Evolutionary conservation across 2,329 filamentous ascomycete species (phyloP), one percentile per base, ranked within the genome.

Genomic region (Emmonsiellopsis sp.): DNA sequence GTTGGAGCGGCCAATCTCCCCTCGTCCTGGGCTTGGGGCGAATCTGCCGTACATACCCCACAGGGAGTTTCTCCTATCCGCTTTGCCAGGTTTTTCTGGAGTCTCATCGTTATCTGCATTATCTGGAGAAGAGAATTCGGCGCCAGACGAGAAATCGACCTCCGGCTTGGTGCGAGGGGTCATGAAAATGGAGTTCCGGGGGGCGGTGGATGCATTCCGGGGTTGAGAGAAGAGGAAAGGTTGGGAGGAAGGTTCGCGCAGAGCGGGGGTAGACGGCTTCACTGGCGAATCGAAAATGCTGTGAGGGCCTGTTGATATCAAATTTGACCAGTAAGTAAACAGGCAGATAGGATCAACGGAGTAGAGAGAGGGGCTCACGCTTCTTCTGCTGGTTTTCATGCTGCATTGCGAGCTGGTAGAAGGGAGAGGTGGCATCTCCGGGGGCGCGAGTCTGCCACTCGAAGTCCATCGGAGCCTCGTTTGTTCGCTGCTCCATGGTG

Each of bases 1-100:
- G 3, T 66, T 69, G 54, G 75, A 69, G 38, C 79, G 74, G 2
- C 76, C 70, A 50, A 88, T 80, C 60, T 87, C 84, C 44, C 85
- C 86, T 59, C 81, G 79, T 1, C 86, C 86, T 0, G 86, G 71
- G 50, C 71, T 74, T 1, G 71, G 68, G n/a, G 68, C 69, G 51
- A 72, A 74, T 45, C 67, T 69, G 30, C 70, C 70, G 47, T 72
- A 74, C 51, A 74, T 64, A 46, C 67, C 67, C 53, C 70, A 72
- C 7, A 72, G 57, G 13, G 68, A 73, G 55, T 69, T 73, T 26
- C 69, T 64, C 55, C 70, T 70, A 30, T 63, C 64, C 1, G 65
- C 53, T 53, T 65, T 70, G 30, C 53, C 59, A 5, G 63, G 59
- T 35, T 63, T 67, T 45, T 76, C 73, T 2, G 75, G 75, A 0